Evolutionary conservation across 139 green algal genomes (phyloP).

Genomic region (Gonium pectorale): DNA sequence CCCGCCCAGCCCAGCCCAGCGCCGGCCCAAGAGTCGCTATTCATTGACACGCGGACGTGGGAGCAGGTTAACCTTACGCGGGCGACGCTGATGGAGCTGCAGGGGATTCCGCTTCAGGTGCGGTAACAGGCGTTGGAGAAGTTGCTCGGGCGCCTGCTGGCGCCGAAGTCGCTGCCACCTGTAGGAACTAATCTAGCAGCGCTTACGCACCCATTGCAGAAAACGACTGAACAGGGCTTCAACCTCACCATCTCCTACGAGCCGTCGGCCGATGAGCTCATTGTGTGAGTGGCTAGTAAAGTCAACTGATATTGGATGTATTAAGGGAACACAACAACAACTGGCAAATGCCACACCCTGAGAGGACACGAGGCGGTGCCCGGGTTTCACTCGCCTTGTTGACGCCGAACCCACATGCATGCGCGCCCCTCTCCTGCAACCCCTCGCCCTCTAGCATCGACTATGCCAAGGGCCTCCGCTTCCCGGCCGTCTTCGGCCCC

Average conservation of each 20-base stretch:
- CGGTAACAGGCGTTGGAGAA: too few relatives aligned
- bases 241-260: constrained; percentile 33
- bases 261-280: too few relatives aligned
- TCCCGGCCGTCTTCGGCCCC: constrained; percentile 30
- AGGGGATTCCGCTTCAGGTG: constrained; percentile 37
- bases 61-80: neutral
- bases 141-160: too few relatives aligned
- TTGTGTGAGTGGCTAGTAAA: too few relatives aligned
- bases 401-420: too few relatives aligned
- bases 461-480: constrained; percentile 36
- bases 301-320: too few relatives aligned
- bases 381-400: too few relatives aligned
- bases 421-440: too few relatives aligned
- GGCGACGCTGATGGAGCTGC: constrained; percentile 26
- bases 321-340: too few relatives aligned
- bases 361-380: too few relatives aligned
- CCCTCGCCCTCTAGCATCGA: constrained; percentile 23
- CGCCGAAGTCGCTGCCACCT: neutral
- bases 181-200: too few relatives aligned
- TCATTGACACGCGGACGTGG: constrained; percentile 12
- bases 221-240: constrained; percentile 13
- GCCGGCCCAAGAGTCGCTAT: neutral
- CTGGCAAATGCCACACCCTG: too few relatives aligned
- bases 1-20: neutral
- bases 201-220: neutral